Conservation (phyloP, 2,329 filamentous ascomycete species). For the Waltergamsia citrina region DNA sequence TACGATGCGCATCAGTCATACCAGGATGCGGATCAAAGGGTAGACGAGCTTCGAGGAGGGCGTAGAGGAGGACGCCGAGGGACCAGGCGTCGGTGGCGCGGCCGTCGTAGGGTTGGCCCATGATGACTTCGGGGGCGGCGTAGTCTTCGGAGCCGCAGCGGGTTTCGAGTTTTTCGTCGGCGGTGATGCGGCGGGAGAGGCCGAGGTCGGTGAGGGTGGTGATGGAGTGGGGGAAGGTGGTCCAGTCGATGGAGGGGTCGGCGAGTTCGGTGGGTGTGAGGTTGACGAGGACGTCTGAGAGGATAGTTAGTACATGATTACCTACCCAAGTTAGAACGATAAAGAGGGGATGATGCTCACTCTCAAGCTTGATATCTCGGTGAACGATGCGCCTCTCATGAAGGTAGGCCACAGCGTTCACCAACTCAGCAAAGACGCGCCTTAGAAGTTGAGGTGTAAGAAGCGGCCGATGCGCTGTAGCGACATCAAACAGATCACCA, state of each 20-base stretch:
- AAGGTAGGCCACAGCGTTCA: conserved; percentile 77
- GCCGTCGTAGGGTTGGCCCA: conserved; percentile 91
- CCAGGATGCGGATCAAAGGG: conserved; percentile 87
- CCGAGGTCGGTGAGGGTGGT: conserved; percentile 88
- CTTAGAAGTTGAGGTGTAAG: conserved; percentile 63
- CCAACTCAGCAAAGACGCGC: conserved; percentile 82
- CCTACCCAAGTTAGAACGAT: not conserved
- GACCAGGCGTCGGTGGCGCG: conserved; percentile 92
- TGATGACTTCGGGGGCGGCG: conserved; percentile 89
- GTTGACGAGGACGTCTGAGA: conserved; percentile 87
- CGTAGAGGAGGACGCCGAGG: conserved; percentile 84
- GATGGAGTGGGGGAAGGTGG: conserved; percentile 69
- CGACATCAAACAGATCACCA: conserved; percentile 90
- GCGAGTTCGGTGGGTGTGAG: conserved; percentile 59
- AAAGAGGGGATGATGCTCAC: conserved; percentile 39
- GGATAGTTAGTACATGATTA: conserved; percentile 1
- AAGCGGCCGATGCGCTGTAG: conserved; percentile 59
- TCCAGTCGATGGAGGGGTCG: conserved; percentile 56
- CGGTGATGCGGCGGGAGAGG: conserved; percentile 64
- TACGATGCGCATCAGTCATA: conserved; percentile 64
- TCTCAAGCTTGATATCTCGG: conserved; percentile 93
- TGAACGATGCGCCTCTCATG: conserved; percentile 85
- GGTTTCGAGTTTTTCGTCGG: conserved; percentile 83
- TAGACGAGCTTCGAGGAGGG: conserved; percentile 82
- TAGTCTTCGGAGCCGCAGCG: conserved; percentile 96